Conservation (phyloP, 2,329 filamentous ascomycete species). For the Aspergillus texensis region DNA sequence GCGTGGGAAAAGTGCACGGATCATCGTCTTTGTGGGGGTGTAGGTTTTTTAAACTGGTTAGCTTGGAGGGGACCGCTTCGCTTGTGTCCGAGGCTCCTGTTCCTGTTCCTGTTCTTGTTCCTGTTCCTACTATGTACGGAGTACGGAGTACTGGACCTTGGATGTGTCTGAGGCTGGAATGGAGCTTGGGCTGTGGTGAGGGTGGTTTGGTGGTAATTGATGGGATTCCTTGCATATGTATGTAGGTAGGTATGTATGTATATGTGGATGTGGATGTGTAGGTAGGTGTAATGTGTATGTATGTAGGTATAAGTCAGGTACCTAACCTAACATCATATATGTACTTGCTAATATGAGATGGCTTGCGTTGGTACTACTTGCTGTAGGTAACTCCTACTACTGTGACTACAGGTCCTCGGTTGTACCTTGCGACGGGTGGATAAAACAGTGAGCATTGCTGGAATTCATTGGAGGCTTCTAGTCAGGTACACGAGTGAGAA, state of each 20-base stretch:
- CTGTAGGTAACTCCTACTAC: background rate
- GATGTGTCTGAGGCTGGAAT: background rate
- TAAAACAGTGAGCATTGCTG: background rate
- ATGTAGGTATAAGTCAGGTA: background rate
- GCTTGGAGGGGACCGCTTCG: background rate
- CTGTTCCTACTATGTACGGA: background rate
- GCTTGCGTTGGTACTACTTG: background rate
- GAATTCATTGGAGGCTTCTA: slow-evolving; percentile 5
- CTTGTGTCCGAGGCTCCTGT: background rate
- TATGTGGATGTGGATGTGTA: background rate
- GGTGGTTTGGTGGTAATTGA: background rate
- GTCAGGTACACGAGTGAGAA: slow-evolving; percentile 14
- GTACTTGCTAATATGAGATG: background rate
- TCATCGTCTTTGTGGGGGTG: background rate
- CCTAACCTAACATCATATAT: background rate
- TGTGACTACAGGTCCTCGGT: background rate
- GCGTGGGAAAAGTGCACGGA: background rate
- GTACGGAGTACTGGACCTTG: background rate
- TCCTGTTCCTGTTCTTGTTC: too few relatives aligned
- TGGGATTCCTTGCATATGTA: background rate
- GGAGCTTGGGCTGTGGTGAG: too few relatives aligned
- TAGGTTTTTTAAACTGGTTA: background rate
- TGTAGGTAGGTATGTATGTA: background rate
- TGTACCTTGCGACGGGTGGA: background rate
- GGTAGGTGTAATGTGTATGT: background rate